phyloP scores from a whole-genome alignment of 495 filamentous ascomycete genomes.

The Penicillium verhagenii region DNA sequence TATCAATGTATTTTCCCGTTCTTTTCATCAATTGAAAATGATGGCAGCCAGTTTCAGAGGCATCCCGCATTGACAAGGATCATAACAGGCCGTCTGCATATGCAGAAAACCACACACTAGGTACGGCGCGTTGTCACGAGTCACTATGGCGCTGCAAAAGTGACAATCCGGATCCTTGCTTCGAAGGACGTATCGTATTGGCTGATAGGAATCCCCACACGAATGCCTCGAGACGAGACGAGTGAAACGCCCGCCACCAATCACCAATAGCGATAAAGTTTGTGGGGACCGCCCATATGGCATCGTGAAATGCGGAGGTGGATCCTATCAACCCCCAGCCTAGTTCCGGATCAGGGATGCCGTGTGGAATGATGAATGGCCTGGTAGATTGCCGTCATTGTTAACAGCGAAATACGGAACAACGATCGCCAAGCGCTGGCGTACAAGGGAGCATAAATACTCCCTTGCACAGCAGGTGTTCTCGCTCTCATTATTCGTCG shows the following conservation, averaged over 20 bases:
- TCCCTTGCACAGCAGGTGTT: background rate
- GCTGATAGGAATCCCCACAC: background rate
- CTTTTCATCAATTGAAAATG: background rate
- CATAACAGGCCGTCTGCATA: background rate
- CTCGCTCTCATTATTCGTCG: background rate
- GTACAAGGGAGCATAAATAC: conserved; percentile 1
- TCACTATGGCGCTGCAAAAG: background rate
- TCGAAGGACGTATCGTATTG: background rate
- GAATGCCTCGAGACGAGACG: conserved; percentile 6
- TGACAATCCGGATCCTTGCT: background rate
- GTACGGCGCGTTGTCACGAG: too few relatives aligned
- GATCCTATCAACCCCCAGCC: conserved; percentile 9
- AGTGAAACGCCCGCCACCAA: too few relatives aligned
- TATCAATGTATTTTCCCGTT: background rate
- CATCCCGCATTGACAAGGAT: background rate
- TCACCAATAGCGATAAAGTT: conserved; percentile 2
- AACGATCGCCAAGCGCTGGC: background rate
- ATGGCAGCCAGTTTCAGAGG: background rate
- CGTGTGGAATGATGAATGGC: conserved; percentile 4
- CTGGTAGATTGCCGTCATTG: conserved; percentile 6
- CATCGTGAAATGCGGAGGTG: conserved; percentile 5
- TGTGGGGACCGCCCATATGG: background rate
- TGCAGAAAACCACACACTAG: background rate
- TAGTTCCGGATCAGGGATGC: background rate
- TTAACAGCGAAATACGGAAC: background rate